These are phyloP conservation scores for Raphidocelis subcapitata DNA, from an alignment of 139 green algal species.

Conservation along the genomic window DNA sequence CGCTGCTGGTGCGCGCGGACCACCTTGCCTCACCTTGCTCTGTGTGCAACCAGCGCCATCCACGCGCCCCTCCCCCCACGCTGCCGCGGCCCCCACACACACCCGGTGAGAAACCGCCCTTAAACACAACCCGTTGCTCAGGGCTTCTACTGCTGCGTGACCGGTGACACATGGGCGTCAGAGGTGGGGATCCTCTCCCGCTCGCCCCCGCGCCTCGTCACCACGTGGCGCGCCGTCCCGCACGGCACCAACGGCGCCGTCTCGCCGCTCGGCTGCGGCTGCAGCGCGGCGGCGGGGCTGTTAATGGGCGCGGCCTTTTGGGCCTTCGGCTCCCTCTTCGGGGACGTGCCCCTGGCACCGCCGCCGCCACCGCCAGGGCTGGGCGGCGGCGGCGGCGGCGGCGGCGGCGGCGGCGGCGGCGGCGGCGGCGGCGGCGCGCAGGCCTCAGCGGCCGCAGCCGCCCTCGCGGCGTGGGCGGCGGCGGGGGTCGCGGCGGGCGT, in stretches of 20 bases:
- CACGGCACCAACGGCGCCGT: slow-evolving; percentile 79
- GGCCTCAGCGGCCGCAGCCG: not conserved
- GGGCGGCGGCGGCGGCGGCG: not conserved
- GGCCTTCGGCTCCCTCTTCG: not conserved
- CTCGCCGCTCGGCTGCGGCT: slow-evolving; percentile 53
- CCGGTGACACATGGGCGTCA: slow-evolving; percentile 82
- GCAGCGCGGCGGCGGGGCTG: slow-evolving; percentile 57
- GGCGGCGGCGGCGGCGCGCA: not conserved
- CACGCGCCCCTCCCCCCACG: not conserved
- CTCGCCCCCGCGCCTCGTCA: slow-evolving; percentile 69
- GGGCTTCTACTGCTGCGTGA: slow-evolving; percentile 77
- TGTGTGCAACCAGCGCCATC: slow-evolving; percentile 39
- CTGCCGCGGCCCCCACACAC: not conserved
- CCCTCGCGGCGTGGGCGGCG: slow-evolving; percentile 7
- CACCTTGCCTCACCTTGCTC: no score
- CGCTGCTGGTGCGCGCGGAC: slow-evolving; percentile 40
- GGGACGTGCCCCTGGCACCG: not conserved
- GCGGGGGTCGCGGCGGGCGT: slow-evolving; percentile 49
- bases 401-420: not conserved
- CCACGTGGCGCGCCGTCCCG: slow-evolving; percentile 31
- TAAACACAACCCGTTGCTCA: no score
- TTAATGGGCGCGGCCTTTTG: slow-evolving; percentile 59
- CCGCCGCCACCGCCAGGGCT: not conserved
- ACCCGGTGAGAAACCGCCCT: no score
- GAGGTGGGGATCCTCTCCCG: slow-evolving; percentile 77